Evolutionary conservation across 2,329 filamentous ascomycete genomes (phyloP).

Genomic region (Verticillium longisporum): DNA sequence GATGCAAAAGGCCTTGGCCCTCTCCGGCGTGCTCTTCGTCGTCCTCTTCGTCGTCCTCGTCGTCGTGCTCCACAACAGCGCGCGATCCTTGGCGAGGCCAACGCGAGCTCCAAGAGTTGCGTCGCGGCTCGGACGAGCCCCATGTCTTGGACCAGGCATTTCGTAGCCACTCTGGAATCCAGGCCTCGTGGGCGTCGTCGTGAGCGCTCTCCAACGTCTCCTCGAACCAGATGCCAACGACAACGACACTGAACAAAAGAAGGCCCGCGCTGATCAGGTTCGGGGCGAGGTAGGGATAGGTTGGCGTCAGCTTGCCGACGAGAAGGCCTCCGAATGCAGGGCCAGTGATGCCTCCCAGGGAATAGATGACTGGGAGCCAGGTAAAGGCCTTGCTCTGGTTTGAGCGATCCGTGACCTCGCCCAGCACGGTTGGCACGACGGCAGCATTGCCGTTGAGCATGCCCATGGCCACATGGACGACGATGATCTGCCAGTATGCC

Average conservation of each 20-base stretch:
- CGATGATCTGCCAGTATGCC: conserved; percentile 74
- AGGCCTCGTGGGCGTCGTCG: conserved; percentile 18
- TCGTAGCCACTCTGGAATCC: conserved; percentile 25
- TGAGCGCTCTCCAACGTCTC: conserved; percentile 66
- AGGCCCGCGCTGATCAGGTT: conserved; percentile 74
- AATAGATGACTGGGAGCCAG: conserved; percentile 94
- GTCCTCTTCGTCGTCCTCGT: conserved; percentile 13
- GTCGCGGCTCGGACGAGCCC: conserved; percentile 12
- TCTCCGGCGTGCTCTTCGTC: conserved; percentile 17
- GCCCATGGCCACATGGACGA: conserved; percentile 87
- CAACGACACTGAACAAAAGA: conserved; percentile 62
- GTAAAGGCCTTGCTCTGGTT: conserved; percentile 94
- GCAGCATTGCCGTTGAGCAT: conserved; percentile 92
- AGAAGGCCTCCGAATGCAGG: conserved; percentile 85
- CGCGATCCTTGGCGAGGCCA: conserved; percentile 24
- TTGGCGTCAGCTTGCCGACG: conserved; percentile 53
- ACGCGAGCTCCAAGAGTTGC: conserved; percentile 28
- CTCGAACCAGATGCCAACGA: conserved; percentile 75
- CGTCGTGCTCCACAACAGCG: conserved; percentile 16
- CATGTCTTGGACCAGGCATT: conserved; percentile 20
- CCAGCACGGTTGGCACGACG: conserved; percentile 86
- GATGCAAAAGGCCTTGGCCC: conserved; percentile 13
- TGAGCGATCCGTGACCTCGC: conserved; percentile 88
- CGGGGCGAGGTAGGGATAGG: conserved; percentile 77
- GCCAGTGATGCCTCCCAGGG: conserved; percentile 86